Base-by-base conservation (phyloP, 2,329 filamentous ascomycete genomes). In the Colletotrichum costaricense region DNA sequence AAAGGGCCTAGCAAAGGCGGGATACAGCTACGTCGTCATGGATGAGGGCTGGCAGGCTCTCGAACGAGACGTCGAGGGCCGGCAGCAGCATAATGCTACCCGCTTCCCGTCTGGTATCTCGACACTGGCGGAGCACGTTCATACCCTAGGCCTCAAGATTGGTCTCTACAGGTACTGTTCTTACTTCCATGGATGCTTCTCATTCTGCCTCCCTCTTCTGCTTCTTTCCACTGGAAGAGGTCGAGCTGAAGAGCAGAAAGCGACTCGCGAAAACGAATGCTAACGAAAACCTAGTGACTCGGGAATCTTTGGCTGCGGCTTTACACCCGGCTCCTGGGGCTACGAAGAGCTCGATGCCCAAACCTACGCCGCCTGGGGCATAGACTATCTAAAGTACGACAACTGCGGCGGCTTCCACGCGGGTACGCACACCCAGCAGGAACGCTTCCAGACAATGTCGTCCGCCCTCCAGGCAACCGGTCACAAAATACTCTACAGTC, bases 311-410 rank as follows among this genome's bases (percentile, higher is more conserved):
- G 82, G 81, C 5, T 84, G 82, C 38, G 88, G 86, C 2, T 87
- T 84, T 52, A 56, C 62, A 1, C 62, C 68, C 3, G 68, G 68
- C 5, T 66, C 62, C 55, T 66, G 42, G 62, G 62, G 68, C 7
- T 84, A 87, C 74, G 89, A 91, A 76, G 77, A 81, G 5, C 78
- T 86, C 12, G 89, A 91, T 77, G 89, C 88, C 1, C 76, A 85
- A 75, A 84, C 84, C 0, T 90, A 88, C 75, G 86, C 87, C 2
- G 80, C 81, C 26, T 89, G 87, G 87, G 86, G 85, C 3, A 81
- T 88, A 65, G 86, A 88, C 75, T 88, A 88, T 66, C 79, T 88
- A 42, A 89, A 89, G 80, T 88, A 88, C 74, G 86, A 88, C 74
- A 87, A 87, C 75, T 88, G 86, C 75, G 81, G 84, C 62, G 83